Base-by-base conservation (phyloP, 2,329 filamentous ascomycete genomes). In the Colletotrichum spinosum region DNA sequence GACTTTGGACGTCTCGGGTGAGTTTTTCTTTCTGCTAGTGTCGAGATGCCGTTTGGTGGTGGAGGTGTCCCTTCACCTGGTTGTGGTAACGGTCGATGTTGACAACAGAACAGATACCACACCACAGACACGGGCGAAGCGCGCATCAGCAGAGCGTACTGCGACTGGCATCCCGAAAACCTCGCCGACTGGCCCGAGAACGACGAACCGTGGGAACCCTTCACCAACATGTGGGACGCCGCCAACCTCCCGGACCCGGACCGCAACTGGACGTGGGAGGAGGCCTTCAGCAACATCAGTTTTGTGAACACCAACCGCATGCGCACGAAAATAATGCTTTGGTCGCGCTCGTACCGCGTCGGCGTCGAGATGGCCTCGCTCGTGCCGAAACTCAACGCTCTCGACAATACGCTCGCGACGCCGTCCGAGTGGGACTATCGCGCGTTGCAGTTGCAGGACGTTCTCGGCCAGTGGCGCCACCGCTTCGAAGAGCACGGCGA, bases 301-400 rank as follows among this genome's bases (percentile, higher is more conserved):
- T 54, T 74, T 25, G 56, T 66, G 45, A 48, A 67, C 57, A 17
- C 41, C 2, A 54, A 33, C 3, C 46, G 70, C 7, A 63, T 45
- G 7, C 71, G 53, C 15, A 67, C 59, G 7, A 67, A 67, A 45
- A 37, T 73, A 35, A 76, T 76, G 65, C 71, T 77, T 60, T 73
- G 73, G 55, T 72, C 76, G 33, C 69, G 81, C 17, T 78, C 75
- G 25, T 81, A 74, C 65, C 79, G 80, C 44, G 73, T 82, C 62
- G 80, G 80, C 34, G 68, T 70, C 49, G 80, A 78, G 5, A 67
- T 76, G 25, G 57, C 48, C 5, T 49, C 61, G 6, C 67, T 74
- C 4, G 57, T 53, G 17, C 34, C 11, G 3, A 50, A 59, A 44
- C 54, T 67, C 38, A 34, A n/a, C 25, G 35, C 58, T 34, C 34